Evolutionary conservation across 2,329 filamentous ascomycete genomes (phyloP), one percentile per base, ranked within the genome.

Genomic region (Talaromyces sp.): DNA sequence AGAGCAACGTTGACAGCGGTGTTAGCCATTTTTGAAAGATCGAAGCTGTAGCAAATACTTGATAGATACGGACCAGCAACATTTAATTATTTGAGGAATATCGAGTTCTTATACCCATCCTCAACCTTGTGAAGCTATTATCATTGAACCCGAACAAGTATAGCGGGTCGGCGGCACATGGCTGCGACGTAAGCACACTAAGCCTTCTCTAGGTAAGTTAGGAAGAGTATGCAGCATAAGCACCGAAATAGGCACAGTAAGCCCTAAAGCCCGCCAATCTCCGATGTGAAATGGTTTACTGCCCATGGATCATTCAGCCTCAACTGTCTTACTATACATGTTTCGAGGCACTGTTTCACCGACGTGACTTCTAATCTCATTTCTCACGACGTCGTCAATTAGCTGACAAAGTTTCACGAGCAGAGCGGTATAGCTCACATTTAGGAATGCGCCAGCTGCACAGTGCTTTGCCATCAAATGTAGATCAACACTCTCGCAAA

Each of bases 401-500:
- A n/a, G n/a, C n/a, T n/a, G n/a, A n/a, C 14, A 42, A 8, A 28
- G 28, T 8, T 28, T 42, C 37, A 54, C 31, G 21, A 35, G 28
- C 6, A 12, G 16, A 23, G 5, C 5, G 35, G 28, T 14, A 14
- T 14, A 2, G 14, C 40, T 40, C 33, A 59, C 57, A 14, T 48
- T 48, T 40, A 79, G 82, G 79, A 85, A 83, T 64, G 84, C 83
- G 55, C 80, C 82, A 61, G 82, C 72, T 66, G 75, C 71, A 9
- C 73, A 70, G 67, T 72, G 73, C 63, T 70, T 71, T 57, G 82
- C 73, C 0, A 79, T 79, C 44, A 75, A 72, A 33, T 76, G 72
- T 4, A 83, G 66, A 64, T 82, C 75, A 0, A 80, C 80, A 64
- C 82, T 80, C 40, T 75, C 71, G 4, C 79, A 71, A 0, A 83